These are phyloP conservation scores for Neltuma alba DNA, from an alignment of 306 rosid species.

Conservation along the genomic window DNA sequence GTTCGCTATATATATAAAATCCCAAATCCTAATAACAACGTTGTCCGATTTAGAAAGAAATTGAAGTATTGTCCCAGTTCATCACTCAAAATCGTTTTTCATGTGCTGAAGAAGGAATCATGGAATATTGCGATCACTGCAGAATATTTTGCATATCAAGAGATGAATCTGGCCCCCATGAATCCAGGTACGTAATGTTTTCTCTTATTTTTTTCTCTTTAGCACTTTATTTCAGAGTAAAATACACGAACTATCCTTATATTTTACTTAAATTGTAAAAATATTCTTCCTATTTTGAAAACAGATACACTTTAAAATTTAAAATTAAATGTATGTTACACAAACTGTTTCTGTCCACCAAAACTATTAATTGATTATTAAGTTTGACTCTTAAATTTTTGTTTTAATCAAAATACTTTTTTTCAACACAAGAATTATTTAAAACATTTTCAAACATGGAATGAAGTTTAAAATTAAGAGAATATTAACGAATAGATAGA, in stretches of 20 bases:
- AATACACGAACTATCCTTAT: too few species aligned
- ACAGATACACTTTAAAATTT: too few species aligned
- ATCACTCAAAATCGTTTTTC: background rate
- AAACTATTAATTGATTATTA: too few species aligned
- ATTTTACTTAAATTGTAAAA: too few species aligned
- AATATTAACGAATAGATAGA: background rate
- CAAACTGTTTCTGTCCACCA: too few species aligned
- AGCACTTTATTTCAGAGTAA: too few species aligned
- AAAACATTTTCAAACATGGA: too few species aligned
- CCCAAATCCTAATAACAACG: background rate
- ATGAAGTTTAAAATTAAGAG: background rate
- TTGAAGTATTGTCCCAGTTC: background rate
- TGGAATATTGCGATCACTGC: slow-evolving; percentile 3
- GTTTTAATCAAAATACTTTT: too few species aligned
- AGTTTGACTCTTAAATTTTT: too few species aligned
- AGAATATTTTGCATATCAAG: background rate
- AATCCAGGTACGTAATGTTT: background rate
- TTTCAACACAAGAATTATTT: too few species aligned
- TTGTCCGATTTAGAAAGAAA: background rate
- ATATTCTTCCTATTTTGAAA: too few species aligned
- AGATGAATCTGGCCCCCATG: background rate
- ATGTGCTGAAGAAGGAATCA: background rate
- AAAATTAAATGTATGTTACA: too few species aligned
- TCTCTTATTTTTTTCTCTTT: background rate
- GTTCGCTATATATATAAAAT: background rate